Evolutionary conservation across 768 basidiomycete genomes (phyloP).

Genomic region (Amanita jacksonii): DNA sequence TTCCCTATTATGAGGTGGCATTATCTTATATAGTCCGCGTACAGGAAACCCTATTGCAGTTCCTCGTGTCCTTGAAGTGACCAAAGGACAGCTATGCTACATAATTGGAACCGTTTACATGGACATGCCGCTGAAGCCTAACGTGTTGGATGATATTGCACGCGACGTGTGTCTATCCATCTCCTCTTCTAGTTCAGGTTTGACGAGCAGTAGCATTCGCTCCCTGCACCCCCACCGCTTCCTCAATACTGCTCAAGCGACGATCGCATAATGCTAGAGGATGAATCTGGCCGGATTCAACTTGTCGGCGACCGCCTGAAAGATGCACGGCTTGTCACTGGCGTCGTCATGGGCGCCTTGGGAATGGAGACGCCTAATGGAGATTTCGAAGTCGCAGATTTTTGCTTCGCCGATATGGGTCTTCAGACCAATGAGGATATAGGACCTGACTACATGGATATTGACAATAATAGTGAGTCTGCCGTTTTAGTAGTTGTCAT

Average conservation of each 20-base stretch:
- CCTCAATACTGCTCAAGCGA: slow-evolving; percentile 66
- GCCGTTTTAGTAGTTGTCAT: not conserved
- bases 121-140: slow-evolving; percentile 98
- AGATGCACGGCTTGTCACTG: slow-evolving; percentile 68
- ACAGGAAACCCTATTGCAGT: slow-evolving; percentile 62
- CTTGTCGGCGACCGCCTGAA: slow-evolving; percentile 71
- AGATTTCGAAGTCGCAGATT: slow-evolving; percentile 89
- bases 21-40: not conserved
- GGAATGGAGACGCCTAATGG: slow-evolving; percentile 86
- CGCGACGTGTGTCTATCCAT: slow-evolving; percentile 60
- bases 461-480: slow-evolving; percentile 65
- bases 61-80: slow-evolving; percentile 79
- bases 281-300: slow-evolving; percentile 88
- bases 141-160: slow-evolving; percentile 92
- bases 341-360: slow-evolving; percentile 81
- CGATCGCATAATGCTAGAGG: slow-evolving; percentile 86
- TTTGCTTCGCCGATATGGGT: slow-evolving; percentile 79
- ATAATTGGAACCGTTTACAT: slow-evolving; percentile 94
- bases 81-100: slow-evolving; percentile 79
- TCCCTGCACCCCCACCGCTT: slow-evolving; percentile 73
- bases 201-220: slow-evolving; percentile 55
- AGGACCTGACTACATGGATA: slow-evolving; percentile 25
- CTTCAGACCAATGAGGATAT: slow-evolving; percentile 36
- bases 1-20: slow-evolving; percentile 3
- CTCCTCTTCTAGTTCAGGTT: slow-evolving; percentile 1